phyloP scores from a whole-genome alignment of 805 yeast genomes.

The Blastobotrys chiropterorum region DNA sequence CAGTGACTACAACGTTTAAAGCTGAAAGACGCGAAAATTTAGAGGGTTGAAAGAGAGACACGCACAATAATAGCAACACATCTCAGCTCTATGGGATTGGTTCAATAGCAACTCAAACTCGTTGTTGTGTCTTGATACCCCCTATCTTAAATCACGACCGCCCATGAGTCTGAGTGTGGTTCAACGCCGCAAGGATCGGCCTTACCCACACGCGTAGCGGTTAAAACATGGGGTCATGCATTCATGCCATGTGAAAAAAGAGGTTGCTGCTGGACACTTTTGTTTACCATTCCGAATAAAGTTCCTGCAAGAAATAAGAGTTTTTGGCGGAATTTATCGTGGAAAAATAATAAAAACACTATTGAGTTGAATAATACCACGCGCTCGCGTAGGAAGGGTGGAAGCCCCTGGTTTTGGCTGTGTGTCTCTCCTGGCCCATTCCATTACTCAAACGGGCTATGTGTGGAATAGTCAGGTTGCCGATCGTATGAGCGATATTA shows the following conservation, averaged over 20 bases:
- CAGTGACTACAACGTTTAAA: too few species aligned
- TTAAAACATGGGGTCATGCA: not conserved
- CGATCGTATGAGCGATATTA: not conserved
- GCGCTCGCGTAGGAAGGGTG: not conserved
- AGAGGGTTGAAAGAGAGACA: too few species aligned
- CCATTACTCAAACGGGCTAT: not conserved
- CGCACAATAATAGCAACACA: too few species aligned
- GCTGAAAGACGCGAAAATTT: too few species aligned
- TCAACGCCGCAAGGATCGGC: not conserved
- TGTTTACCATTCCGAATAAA: too few species aligned
- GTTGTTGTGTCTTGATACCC: not conserved
- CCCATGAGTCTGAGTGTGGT: not conserved
- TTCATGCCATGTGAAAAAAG: not conserved
- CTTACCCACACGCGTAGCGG: not conserved
- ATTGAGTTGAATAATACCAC: not conserved
- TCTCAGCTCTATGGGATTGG: too few species aligned
- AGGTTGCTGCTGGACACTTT: too few species aligned
- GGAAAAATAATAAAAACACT: too few species aligned
- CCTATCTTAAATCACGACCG: not conserved
- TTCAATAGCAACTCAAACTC: too few species aligned
- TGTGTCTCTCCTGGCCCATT: not conserved
- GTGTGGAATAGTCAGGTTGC: not conserved
- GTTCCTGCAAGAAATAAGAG: not conserved
- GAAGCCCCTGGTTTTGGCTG: not conserved
- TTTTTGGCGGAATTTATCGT: not conserved